These are phyloP conservation scores for Aegilops umbellulata DNA, from an alignment of 176 grass and related monocot species.

Conservation along the genomic window DNA sequence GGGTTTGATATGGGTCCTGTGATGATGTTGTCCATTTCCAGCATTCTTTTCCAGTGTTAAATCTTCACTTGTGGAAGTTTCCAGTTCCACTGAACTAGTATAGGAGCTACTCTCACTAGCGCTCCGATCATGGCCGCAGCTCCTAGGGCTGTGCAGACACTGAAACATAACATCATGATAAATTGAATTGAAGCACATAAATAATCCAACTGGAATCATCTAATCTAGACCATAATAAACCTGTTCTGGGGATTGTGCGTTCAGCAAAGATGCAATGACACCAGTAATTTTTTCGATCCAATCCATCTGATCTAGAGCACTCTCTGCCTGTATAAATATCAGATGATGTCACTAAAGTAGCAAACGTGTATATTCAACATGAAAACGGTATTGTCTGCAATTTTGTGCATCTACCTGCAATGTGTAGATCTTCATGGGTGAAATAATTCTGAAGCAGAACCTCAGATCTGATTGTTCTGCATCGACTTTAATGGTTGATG, in stretches of 20 bases:
- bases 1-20: constrained; percentile 57
- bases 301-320: constrained; percentile 90
- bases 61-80: constrained; percentile 59
- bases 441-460: constrained; percentile 98
- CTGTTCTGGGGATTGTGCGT: constrained; percentile 79
- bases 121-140: constrained; percentile 59
- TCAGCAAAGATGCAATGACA: constrained; percentile 93
- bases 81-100: constrained; percentile 74
- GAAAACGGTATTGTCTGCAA: constrained; percentile 14
- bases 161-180: constrained; percentile 42
- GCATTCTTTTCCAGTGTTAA: constrained; percentile 55
- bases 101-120: constrained; percentile 81
- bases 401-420: constrained; percentile 67
- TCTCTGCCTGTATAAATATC: constrained; percentile 77
- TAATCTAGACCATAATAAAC: constrained; percentile 33
- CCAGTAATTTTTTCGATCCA: constrained; percentile 99
- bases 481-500: constrained; percentile 93
- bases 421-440: constrained; percentile 85
- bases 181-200: constrained; percentile 41
- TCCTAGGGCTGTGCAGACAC: constrained; percentile 60
- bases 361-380: constrained; percentile 20
- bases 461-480: constrained; percentile 94
- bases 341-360: constrained; percentile 31
- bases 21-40: constrained; percentile 76
- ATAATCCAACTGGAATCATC: constrained; percentile 11